Evolutionary conservation across 148 eudicot species (phyloP).

Genomic region (Vaccinium darrowii): DNA sequence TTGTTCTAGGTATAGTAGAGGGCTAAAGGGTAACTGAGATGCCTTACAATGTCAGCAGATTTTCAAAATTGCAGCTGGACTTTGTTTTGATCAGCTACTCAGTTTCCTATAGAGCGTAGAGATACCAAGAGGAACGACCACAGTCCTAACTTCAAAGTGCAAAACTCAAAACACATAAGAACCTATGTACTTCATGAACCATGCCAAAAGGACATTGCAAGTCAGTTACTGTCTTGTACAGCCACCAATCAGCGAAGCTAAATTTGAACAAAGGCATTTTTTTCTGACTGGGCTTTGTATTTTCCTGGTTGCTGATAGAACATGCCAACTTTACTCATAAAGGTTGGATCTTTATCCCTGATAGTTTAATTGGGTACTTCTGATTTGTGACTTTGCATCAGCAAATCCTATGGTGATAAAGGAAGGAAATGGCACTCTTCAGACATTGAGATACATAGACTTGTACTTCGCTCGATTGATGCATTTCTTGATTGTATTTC

Average conservation of each 20-base stretch:
- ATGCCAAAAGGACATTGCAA: not conserved
- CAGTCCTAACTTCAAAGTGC: not conserved
- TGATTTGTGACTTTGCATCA: slow-evolving; percentile 9
- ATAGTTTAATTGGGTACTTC: not conserved
- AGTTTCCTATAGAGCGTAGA: not conserved
- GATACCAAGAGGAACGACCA: not conserved
- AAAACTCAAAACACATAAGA: not conserved
- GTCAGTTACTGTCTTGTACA: not conserved
- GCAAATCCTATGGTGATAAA: slow-evolving; percentile 41
- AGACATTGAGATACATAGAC: slow-evolving; percentile 72
- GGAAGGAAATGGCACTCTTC: slow-evolving; percentile 54
- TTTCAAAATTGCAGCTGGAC: not conserved
- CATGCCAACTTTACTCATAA: not conserved
- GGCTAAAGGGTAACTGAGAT: slow-evolving; percentile 3
- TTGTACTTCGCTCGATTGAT: slow-evolving; percentile 68
- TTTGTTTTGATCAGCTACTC: not conserved
- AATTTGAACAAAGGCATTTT: not conserved
- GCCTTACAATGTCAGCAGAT: not conserved
- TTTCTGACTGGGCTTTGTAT: not conserved
- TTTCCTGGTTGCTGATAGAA: not conserved
- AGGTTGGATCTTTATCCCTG: not conserved
- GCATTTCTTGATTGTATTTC: slow-evolving; percentile 72
- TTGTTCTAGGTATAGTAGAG: not conserved
- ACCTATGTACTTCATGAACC: not conserved
- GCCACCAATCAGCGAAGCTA: not conserved